Base-by-base conservation (phyloP, 1,284 basidiomycete genomes). In the Sporisorium graminicola region DNA sequence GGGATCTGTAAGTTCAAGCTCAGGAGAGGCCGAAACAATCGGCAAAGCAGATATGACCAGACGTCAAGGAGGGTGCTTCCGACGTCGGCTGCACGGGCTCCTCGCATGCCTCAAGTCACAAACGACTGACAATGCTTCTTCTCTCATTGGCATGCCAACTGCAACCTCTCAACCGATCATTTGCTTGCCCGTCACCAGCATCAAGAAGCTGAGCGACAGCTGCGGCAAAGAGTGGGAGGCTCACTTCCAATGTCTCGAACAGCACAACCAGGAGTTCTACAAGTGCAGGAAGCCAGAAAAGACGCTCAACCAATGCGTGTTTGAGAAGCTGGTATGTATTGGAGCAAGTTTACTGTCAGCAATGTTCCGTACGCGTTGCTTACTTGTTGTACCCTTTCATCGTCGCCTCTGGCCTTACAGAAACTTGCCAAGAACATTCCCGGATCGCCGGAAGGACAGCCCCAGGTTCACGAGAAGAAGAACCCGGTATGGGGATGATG, bases 231-330 rank as follows among this genome's bases (percentile, higher is more conserved):
- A 95, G 85, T 99, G 95, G 85, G 91, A 98, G 79, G 90, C 90
- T 22, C 97, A 99, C 86, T 99, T 94, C 94, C 89, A 92, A 75
- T 99, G 97, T 86, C 88, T 99, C 76, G 97, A 99, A 87, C 88
- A 89, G 85, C 93, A 95, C 87, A 99, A 99, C 88, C 96, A 99
- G 94, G 92, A 96, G 87, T 95, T 94, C 86, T 92, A 93, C 86
- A 90, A 89, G 49, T 99, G 97, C 87, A 91, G 96, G 79, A 92
- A 94, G 87, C 91, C 91, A 27, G 97, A 99, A 87, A 91, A 92
- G 77, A 87, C 91, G 63, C 89, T 99, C 62, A 99, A 99, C 89
- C 89, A 91, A 77, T 99, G 97, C 88, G 94, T 98, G 88, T 96
- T 98, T 83, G 92, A 96, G 87, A 98, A 98, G 87, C 90, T 99